These are phyloP conservation scores for Mortierella polycephala DNA, from an alignment of 371 early-diverging fungal genomes.

Conservation along the genomic window DNA sequence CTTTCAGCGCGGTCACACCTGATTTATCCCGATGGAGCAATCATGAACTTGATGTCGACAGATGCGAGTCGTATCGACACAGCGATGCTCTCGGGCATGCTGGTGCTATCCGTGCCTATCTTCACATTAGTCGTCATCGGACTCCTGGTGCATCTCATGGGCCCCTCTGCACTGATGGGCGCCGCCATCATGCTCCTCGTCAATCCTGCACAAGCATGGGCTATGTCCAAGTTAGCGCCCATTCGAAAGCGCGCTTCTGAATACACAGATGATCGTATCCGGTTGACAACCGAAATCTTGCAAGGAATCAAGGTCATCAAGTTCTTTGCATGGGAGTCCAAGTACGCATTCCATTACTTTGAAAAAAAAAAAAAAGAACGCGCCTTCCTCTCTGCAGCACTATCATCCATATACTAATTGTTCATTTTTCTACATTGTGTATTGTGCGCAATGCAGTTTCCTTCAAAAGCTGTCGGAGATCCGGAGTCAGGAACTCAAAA, in stretches of 20 bases:
- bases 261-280: constrained; percentile 56
- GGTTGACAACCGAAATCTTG: constrained; percentile 55
- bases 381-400: too few species aligned
- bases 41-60: constrained; percentile 81
- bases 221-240: constrained; percentile 42
- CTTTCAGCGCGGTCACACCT: constrained; percentile 44
- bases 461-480: constrained; percentile 32
- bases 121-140: constrained; percentile 57
- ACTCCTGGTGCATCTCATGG: constrained; percentile 62
- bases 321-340: constrained; percentile 67
- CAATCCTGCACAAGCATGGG: constrained; percentile 50
- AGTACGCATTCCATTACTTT: constrained; percentile 14
- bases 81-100: constrained; percentile 58
- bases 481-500: constrained; percentile 24
- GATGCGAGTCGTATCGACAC: constrained; percentile 71
- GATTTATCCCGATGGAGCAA: constrained; percentile 66
- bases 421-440: too few species aligned
- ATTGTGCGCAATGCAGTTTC: neutral
- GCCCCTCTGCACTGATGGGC: constrained; percentile 65
- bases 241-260: constrained; percentile 54
- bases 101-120: constrained; percentile 58
- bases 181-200: constrained; percentile 56
- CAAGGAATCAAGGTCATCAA: constrained; percentile 61
- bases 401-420: too few species aligned
- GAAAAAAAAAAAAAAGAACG: neutral